Evolutionary conservation across 371 early-diverging fungal genomes (phyloP), one percentile per base, ranked within the genome.

Genomic region (Actinomortierella wolfii): DNA sequence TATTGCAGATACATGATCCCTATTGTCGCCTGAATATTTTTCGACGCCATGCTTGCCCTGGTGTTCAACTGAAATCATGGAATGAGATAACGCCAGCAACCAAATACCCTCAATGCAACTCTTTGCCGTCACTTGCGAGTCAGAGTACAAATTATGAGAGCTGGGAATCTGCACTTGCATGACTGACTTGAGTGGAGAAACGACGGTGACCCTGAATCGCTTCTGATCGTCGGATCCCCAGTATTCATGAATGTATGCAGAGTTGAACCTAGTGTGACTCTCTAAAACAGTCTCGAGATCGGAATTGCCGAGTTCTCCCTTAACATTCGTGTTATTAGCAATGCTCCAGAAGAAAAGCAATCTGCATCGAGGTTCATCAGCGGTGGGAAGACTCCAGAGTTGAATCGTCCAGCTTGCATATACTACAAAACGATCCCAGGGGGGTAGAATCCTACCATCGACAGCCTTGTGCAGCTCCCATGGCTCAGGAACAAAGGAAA

Each of bases 321-420:
- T 34, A 11, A 4, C 11, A 4, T 34, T 4, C 3, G 57, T 64
- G 15, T 60, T 55, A 40, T 42, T 59, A 44, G 74, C 67, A 41
- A 60, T 64, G 55, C 74, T 74, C 74, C 74, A 74, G 49, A 74
- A 60, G 49, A 42, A 74, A 41, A 67, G 74, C 25, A 74, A 57
- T 15, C 45, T 66, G 25, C 74, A 74, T 42, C 64, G 67, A 29
- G 54, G 23, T 39, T 67, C 62, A 21, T 74, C 74, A 25, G 26
- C 41, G 1, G 64, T 64, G 0, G 74, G 74, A 13, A 74, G 41
- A 42, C 67, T 74, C 74, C 74, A 74, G 2, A 74, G 24, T 25
- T 74, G 74, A 2, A 74, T 60, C 0, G 74, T 67, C 24, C 67
- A 67, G 17, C 59, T 59, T n/a, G 67, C 74, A 14, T 56, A 56